phyloP scores from a whole-genome alignment of 495 filamentous ascomycete species.

The Penicillium goetzii region DNA sequence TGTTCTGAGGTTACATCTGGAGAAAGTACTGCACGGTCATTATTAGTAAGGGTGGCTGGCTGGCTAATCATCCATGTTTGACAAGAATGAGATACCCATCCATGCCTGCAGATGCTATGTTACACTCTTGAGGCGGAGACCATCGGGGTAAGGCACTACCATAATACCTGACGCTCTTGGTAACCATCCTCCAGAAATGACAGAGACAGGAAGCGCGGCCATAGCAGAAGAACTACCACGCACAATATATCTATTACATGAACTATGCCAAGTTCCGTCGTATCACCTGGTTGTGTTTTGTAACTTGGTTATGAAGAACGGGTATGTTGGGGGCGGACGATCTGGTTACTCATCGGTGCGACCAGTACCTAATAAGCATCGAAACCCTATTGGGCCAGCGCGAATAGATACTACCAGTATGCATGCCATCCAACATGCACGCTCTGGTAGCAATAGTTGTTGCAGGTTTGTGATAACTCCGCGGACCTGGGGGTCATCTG shows the following conservation, averaged over 20 bases:
- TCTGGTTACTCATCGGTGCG: neutral
- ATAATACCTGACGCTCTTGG: neutral
- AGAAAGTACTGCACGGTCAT: neutral
- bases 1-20: neutral
- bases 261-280: too few species aligned
- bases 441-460: neutral
- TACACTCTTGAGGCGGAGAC: neutral
- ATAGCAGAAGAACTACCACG: neutral
- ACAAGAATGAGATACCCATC: neutral
- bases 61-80: neutral
- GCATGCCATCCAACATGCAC: neutral
- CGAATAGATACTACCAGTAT: neutral
- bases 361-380: neutral
- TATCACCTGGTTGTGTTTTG: too few species aligned
- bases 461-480: neutral
- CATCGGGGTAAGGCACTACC: neutral
- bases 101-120: neutral
- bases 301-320: neutral
- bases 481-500: constrained; percentile 1
- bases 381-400: neutral
- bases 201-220: neutral
- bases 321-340: neutral
- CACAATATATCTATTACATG: neutral
- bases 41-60: neutral
- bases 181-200: neutral